phyloP scores from a whole-genome alignment of 805 yeast genomes.

The Suhomyces kilbournensis region DNA sequence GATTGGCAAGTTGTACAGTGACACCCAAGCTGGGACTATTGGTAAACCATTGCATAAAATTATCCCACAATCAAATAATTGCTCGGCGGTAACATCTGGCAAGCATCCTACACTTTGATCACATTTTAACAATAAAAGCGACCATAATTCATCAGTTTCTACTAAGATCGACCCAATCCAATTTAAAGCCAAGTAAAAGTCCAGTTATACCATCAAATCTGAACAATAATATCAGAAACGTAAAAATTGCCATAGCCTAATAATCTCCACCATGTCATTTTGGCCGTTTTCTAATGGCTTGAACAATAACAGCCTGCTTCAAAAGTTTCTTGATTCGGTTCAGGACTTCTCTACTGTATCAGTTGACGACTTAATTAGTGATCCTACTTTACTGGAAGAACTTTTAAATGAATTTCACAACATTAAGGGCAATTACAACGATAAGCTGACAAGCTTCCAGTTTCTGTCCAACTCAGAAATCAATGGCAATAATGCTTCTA shows the following conservation, averaged over 20 bases:
- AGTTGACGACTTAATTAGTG: slow-evolving; percentile 32
- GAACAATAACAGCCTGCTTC: slow-evolving; percentile 36
- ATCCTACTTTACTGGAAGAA: slow-evolving; percentile 35
- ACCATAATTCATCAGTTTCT: background rate
- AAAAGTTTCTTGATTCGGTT: slow-evolving; percentile 38
- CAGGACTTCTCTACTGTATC: slow-evolving; percentile 30
- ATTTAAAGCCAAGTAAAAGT: background rate
- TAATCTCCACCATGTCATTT: slow-evolving; percentile 30
- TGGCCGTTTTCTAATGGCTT: slow-evolving; percentile 44
- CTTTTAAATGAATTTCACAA: slow-evolving; percentile 35
- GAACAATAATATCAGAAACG: background rate
- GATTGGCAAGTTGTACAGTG: background rate
- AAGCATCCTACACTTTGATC: background rate
- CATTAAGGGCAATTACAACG: slow-evolving; percentile 34
- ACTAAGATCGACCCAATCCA: background rate
- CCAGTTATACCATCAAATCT: background rate
- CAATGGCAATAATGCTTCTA: slow-evolving; percentile 2
- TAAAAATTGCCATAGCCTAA: background rate
- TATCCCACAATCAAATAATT: background rate
- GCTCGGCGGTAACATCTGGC: background rate
- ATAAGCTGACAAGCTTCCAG: slow-evolving; percentile 23
- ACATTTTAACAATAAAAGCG: background rate
- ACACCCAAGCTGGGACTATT: background rate
- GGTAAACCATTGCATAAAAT: background rate
- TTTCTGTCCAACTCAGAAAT: slow-evolving; percentile 20